These are phyloP conservation scores for Mychonastes homosphaera DNA, from an alignment of 139 green algal species.

Conservation along the genomic window DNA sequence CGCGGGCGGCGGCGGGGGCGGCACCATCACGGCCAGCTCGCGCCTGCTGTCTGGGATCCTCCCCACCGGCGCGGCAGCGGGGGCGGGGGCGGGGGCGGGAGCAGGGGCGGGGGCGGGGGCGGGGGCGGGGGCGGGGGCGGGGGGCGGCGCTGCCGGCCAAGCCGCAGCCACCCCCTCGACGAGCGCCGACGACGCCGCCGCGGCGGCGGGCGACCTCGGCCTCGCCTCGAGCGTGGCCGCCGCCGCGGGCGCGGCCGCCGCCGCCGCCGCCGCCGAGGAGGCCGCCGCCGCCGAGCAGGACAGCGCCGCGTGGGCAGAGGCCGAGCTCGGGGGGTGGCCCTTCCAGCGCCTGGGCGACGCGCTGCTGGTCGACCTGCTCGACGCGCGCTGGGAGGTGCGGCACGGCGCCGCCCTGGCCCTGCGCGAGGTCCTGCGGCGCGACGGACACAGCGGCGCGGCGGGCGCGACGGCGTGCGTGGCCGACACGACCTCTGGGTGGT, in stretches of 20 bases:
- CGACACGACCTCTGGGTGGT: constrained; percentile 31
- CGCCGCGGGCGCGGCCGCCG: too few species aligned
- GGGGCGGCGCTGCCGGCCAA: background rate
- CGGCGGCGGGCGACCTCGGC: too few species aligned
- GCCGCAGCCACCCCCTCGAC: too few species aligned
- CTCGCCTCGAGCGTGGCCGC: too few species aligned
- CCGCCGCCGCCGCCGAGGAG: too few species aligned
- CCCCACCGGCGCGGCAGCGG: background rate
- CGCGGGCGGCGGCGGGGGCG: constrained; percentile 1
- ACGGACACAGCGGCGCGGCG: constrained; percentile 39
- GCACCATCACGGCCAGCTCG: too few species aligned
- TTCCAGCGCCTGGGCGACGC: constrained; percentile 69
- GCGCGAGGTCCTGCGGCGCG: constrained; percentile 60
- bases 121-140: background rate
- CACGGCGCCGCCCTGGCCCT: constrained; percentile 79
- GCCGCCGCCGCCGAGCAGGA: too few species aligned
- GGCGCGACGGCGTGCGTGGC: constrained; percentile 32
- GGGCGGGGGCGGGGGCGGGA: background rate
- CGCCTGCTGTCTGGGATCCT: background rate
- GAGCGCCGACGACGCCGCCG: too few species aligned
- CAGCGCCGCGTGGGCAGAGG: constrained; percentile 5
- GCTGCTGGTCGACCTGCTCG: constrained; percentile 60
- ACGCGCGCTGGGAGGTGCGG: constrained; percentile 63
- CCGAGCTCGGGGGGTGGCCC: constrained; percentile 60
- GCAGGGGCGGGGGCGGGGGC: background rate